These are phyloP conservation scores for Cryptococcus sp. DNA, from an alignment of 1,284 basidiomycete species.

Conservation along the genomic window DNA sequence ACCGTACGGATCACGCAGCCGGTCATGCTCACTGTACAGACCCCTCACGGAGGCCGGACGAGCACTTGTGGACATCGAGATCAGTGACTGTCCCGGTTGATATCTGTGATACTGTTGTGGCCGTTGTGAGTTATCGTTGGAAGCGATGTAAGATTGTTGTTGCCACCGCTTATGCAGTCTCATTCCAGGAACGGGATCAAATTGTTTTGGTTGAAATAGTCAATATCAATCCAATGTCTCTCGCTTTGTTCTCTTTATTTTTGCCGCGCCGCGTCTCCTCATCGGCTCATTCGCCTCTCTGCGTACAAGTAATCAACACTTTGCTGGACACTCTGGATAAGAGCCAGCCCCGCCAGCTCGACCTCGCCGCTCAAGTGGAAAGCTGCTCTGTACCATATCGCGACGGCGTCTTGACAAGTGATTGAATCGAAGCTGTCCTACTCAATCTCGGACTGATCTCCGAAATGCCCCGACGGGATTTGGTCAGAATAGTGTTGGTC, in stretches of 20 bases:
- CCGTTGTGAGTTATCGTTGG: slow-evolving; percentile 53
- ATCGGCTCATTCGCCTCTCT: neutral
- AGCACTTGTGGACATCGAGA: slow-evolving; percentile 1
- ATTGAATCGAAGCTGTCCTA: neutral
- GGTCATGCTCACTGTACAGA: slow-evolving; percentile 33
- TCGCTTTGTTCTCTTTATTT: neutral
- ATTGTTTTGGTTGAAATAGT: slow-evolving; percentile 1
- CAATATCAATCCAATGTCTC: neutral
- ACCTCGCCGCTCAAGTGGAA: no score
- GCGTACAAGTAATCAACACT: no score
- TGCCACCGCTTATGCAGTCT: neutral
- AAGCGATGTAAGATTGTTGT: neutral
- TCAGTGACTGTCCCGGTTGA: neutral
- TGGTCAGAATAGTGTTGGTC: slow-evolving; percentile 78
- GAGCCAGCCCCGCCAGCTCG: no score
- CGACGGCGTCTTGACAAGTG: no score
- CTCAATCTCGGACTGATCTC: neutral
- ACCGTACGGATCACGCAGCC: neutral
- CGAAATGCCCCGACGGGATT: slow-evolving; percentile 48
- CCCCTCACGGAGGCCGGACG: slow-evolving; percentile 38
- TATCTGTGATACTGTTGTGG: neutral
- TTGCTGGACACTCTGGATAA: no score
- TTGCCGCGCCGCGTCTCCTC: neutral
- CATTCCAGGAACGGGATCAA: slow-evolving; percentile 13
- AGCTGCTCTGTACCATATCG: no score